Percentiles rank a stretch among this genome's conserved stretches.
Evolutionary conservation across 768 basidiomycete species (phyloP).

Genomic region (Omphalotus guepiniiformis): DNA sequence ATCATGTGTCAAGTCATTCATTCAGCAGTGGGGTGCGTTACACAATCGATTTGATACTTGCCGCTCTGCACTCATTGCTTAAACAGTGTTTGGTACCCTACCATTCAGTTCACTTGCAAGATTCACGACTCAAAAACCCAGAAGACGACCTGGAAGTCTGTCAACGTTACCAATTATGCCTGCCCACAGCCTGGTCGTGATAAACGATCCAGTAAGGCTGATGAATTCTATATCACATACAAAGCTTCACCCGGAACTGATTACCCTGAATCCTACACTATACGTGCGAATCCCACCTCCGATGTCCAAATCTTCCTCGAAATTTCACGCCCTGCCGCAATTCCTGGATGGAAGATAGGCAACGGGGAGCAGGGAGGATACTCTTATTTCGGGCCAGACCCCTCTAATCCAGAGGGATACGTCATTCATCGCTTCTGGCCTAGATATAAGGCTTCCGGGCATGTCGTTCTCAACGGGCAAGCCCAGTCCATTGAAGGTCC

Average conservation of each 20-base stretch:
- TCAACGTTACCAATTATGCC: conserved; percentile 79
- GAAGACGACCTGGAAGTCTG: conserved; percentile 76
- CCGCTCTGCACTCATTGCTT: conserved; percentile 6
- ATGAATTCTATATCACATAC: conserved; percentile 75
- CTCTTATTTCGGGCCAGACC: conserved; percentile 79
- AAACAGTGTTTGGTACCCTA: conserved; percentile 85
- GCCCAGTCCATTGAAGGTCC: conserved; percentile 53
- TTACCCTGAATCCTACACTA: conserved; percentile 69
- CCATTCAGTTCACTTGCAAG: conserved; percentile 92
- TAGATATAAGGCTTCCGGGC: conserved; percentile 55
- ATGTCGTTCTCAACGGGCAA: conserved; percentile 61
- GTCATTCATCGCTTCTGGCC: conserved; percentile 94
- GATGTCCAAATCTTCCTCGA: conserved; percentile 81
- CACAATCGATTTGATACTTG: conserved; percentile 6
- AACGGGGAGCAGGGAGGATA: conserved; percentile 83
- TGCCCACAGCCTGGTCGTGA: conserved; percentile 73
- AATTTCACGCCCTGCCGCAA: conserved; percentile 60
- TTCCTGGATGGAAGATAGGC: conserved; percentile 89
- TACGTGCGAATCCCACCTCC: conserved; percentile 73
- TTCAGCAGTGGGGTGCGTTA: conserved; percentile 79
- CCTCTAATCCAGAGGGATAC: conserved; percentile 70
- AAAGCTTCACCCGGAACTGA: conserved; percentile 54
- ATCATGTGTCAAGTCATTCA: conserved; percentile 86
- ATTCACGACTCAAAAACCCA: conserved; percentile 74
- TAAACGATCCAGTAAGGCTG: conserved; percentile 82